phyloP scores from a whole-genome alignment of 1,284 basidiomycete species.

The Lentinula novae-zelandiae region DNA sequence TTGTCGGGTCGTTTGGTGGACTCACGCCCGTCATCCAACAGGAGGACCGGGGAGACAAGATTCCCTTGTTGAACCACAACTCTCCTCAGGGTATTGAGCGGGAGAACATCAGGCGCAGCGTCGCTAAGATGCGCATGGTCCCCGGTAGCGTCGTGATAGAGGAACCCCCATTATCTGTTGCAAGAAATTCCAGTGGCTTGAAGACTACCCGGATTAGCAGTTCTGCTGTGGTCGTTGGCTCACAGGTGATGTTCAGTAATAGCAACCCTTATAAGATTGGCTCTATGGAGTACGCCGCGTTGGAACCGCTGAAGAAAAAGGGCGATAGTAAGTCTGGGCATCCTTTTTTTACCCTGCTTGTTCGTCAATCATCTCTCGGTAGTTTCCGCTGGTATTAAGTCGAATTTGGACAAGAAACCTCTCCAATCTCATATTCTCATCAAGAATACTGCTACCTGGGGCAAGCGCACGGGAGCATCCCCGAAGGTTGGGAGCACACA shows the following conservation, averaged over 20 bases:
- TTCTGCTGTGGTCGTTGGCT: conserved; percentile 19
- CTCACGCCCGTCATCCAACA: conserved; percentile 24
- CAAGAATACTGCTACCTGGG: neutral
- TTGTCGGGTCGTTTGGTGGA: conserved; percentile 36
- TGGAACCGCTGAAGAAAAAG: neutral
- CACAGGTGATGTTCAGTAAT: neutral
- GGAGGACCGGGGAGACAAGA: conserved; percentile 15
- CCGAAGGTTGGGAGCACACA: neutral
- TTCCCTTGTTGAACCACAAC: conserved; percentile 20
- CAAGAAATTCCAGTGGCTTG: conserved; percentile 28
- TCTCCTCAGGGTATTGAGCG: conserved; percentile 24
- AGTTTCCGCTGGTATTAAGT: neutral
- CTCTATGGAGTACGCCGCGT: conserved; percentile 11
- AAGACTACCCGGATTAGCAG: conserved; percentile 29
- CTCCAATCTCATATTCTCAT: too few species aligned
- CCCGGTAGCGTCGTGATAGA: conserved; percentile 24
- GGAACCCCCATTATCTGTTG: conserved; percentile 34
- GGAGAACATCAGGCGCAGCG: conserved; percentile 6
- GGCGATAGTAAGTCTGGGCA: neutral
- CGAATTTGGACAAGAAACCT: neutral
- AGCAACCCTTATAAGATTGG: conserved; percentile 14
- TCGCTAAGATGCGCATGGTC: conserved; percentile 20
- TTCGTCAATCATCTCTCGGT: neutral
- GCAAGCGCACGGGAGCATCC: too few species aligned
- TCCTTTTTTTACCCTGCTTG: neutral